A percentile compares a stretch with the other conserved stretches of the same genome.
Conservation (phyloP, 805 yeast species). For the Metschnikowia dekortorum region DNA sequence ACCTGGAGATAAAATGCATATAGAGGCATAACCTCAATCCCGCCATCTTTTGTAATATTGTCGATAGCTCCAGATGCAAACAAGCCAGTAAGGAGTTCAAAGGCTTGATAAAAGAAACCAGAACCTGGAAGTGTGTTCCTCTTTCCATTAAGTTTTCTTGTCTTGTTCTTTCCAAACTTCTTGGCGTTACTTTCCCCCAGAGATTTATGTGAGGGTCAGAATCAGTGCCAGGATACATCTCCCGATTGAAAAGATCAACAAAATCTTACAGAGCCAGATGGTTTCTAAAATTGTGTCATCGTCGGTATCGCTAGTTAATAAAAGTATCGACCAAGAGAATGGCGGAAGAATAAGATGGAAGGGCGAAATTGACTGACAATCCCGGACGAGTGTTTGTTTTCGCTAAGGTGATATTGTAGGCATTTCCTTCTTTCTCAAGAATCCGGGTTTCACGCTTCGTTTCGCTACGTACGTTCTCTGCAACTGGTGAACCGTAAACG, state of each 20-base stretch:
- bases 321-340: constrained; percentile 71
- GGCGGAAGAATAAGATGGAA: constrained; percentile 76
- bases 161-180: constrained; percentile 17
- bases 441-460: constrained; percentile 49
- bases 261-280: constrained; percentile 74
- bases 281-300: constrained; percentile 65
- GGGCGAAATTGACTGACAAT: constrained; percentile 61
- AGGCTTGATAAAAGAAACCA: constrained; percentile 72
- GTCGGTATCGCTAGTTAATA: constrained; percentile 53
- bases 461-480: constrained; percentile 9
- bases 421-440: too few relatives aligned
- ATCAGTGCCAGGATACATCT: constrained; percentile 76
- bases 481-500: constrained; percentile 9
- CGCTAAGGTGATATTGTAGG: too few relatives aligned
- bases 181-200: constrained; percentile 19
- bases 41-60: constrained; percentile 73
- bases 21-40: constrained; percentile 67
- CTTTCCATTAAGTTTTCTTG: constrained; percentile 14
- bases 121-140: constrained; percentile 65
- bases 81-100: constrained; percentile 68
- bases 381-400: constrained; percentile 56
- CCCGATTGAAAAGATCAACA: constrained; percentile 77
- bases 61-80: constrained; percentile 80
- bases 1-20: constrained; percentile 80
- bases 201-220: constrained; percentile 53